Conservation (phyloP, 371 early-diverging fungal species). For the Syncephalastrum sp. region DNA sequence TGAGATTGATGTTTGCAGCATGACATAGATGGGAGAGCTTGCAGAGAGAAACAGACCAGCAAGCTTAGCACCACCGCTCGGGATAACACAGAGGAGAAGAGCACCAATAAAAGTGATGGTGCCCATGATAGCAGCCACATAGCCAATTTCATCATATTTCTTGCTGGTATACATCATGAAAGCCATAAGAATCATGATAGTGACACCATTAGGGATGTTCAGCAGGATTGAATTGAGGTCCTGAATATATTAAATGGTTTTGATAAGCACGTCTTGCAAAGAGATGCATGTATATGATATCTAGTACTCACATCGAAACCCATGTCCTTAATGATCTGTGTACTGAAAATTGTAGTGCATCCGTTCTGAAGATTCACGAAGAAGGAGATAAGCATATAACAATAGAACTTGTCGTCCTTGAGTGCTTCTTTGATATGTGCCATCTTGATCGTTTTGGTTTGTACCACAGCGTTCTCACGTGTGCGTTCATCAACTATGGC, state of each 20-base stretch:
- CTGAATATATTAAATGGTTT: neutral
- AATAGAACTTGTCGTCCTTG: slow-evolving; percentile 33
- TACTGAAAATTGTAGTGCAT: slow-evolving; percentile 27
- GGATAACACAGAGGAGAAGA: slow-evolving; percentile 9
- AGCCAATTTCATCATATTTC: slow-evolving; percentile 7
- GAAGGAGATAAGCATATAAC: slow-evolving; percentile 16
- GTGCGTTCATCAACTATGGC: slow-evolving; percentile 34
- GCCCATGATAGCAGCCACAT: slow-evolving; percentile 6
- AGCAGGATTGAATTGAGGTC: slow-evolving; percentile 12
- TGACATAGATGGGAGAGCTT: slow-evolving; percentile 8
- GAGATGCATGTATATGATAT: no score
- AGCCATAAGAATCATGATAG: slow-evolving; percentile 4
- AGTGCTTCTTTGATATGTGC: slow-evolving; percentile 38
- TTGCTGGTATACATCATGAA: slow-evolving; percentile 3
- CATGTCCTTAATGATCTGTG: slow-evolving; percentile 29
- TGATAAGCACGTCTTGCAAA: neutral
- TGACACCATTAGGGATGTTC: slow-evolving; percentile 15
- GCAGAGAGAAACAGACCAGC: slow-evolving; percentile 14
- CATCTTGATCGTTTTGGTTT: slow-evolving; percentile 23
- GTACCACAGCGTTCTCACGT: slow-evolving; percentile 32
- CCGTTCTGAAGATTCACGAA: slow-evolving; percentile 34
- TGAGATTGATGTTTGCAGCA: slow-evolving; percentile 13
- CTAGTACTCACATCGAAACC: slow-evolving; percentile 27
- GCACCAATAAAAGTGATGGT: slow-evolving; percentile 13
- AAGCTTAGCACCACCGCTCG: slow-evolving; percentile 7